Evolutionary conservation across 257 asterid species (phyloP).

Genomic region (Lavandula angustifolia): DNA sequence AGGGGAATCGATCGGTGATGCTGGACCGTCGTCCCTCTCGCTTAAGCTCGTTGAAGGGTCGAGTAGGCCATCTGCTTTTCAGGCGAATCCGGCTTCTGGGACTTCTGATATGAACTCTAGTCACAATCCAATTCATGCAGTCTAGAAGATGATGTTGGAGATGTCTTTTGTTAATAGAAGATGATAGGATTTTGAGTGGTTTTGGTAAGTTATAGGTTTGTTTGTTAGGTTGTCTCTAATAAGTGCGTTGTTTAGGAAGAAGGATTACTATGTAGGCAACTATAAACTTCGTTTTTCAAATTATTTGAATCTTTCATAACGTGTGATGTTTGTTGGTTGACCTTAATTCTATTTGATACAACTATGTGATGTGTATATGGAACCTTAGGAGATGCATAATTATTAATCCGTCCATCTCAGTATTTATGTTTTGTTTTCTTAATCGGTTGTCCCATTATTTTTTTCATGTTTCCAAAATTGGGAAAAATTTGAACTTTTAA

Average conservation of each 20-base stretch:
- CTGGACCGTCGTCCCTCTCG: constrained; percentile 55
- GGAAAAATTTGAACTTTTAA: no score
- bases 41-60: constrained; percentile 80
- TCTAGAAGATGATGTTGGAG: constrained; percentile 35
- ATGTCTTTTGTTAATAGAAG: constrained; percentile 50
- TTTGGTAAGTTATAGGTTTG: constrained; percentile 31
- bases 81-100: constrained; percentile 70
- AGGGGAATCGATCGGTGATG: constrained; percentile 70
- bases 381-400: no score
- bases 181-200: constrained; percentile 38
- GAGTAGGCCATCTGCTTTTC: constrained; percentile 89
- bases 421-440: no score
- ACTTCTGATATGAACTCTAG: constrained; percentile 62
- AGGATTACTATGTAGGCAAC: constrained; percentile 35
- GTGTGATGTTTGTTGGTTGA: not conserved
- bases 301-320: constrained; percentile 35
- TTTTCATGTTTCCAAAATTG: no score
- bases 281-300: constrained; percentile 22
- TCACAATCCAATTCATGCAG: constrained; percentile 79
- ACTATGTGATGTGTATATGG: no score
- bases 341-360: no score
- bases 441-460: no score
- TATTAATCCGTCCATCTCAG: no score
- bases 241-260: constrained; percentile 46
- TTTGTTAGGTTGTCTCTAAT: constrained; percentile 40